Conservation (phyloP, 768 basidiomycete species). For the Kondoa subrosea region DNA sequence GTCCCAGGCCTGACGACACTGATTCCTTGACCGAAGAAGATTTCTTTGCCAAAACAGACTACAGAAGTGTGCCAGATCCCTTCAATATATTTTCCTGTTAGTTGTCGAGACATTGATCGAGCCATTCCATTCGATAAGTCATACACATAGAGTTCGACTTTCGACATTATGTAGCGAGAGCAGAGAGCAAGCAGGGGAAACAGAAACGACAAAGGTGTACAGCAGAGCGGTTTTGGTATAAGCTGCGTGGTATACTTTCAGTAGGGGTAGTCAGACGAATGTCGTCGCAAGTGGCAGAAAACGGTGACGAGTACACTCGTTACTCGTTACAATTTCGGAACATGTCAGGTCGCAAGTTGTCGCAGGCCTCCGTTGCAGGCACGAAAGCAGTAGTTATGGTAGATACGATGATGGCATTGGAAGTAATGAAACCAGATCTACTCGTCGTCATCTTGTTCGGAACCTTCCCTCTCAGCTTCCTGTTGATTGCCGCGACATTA, state of each 20-base stretch:
- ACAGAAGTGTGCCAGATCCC: slow-evolving; percentile 70
- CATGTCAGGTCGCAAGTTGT: no score
- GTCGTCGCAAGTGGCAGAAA: no score
- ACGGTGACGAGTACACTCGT: no score
- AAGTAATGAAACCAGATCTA: no score
- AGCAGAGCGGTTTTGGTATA: no score
- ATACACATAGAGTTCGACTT: slow-evolving; percentile 71
- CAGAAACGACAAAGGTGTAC: no score
- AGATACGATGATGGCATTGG: no score
- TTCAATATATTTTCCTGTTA: slow-evolving; percentile 77
- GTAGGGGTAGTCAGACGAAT: no score
- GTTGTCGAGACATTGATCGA: slow-evolving; percentile 53
- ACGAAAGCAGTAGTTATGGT: no score
- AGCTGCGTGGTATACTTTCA: no score
- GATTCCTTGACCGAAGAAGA: slow-evolving; percentile 84
- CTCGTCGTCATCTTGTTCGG: slow-evolving; percentile 12
- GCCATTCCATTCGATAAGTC: slow-evolving; percentile 81
- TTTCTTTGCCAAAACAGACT: slow-evolving; percentile 67
- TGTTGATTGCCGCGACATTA: slow-evolving; percentile 4
- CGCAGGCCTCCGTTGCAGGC: no score
- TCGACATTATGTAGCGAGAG: slow-evolving; percentile 14
- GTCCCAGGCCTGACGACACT: slow-evolving; percentile 50
- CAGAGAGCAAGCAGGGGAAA: not conserved
- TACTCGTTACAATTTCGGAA: no score
- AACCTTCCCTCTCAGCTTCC: slow-evolving; percentile 16